Base-by-base conservation (phyloP, 2,329 filamentous ascomycete species). In the Ophiocordyceps camponoti-saundersi region DNA sequence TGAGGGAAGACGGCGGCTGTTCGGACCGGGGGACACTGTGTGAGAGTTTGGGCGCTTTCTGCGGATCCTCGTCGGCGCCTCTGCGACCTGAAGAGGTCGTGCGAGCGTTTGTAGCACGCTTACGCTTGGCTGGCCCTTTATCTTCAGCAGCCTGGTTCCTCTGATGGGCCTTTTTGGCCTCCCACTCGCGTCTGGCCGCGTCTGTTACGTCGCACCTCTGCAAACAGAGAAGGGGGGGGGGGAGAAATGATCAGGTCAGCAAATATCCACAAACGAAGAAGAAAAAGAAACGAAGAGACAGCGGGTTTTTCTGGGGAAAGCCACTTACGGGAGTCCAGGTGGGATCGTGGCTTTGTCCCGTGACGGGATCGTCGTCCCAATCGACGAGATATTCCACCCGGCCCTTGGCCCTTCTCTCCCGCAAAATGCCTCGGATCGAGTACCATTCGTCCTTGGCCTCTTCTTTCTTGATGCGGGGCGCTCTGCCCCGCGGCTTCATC, bases 331-430 rank as follows among this genome's bases (percentile, higher is more conserved):
- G 26, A 32, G 61, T 60, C 63, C 65, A 68, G 45, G 58, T 57
- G 23, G 61, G 57, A 26, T 49, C 26, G 48, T 61, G 65, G 15
- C 47, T 23, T 47, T 65, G 50, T 30, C 63, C 61, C 3, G 62
- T 63, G 4, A 48, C 46, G 21, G 45, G 23, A 45, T 62, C 53
- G 49, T 60, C 56, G 46, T 61, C 61, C 64, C 65, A 68, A 47
- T 65, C 59, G 15, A 68, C 59, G 18, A 65, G 50, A 42, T 65
- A 68, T 47, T 64, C 52, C 15, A 56, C 50, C 34, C 49, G 49
- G 26, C 55, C 56, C 6, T 53, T 53, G 36, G 51, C 45, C 12
- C 45, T 34, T 48, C 56, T 57, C 53, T 68, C 63, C 44, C 60
- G 55, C 44, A 67, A 46, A 26, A 68, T 65, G 12, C 51, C 51